Conservation (phyloP, 2,329 filamentous ascomycete genomes). For the Aspergillus ochraceus region DNA sequence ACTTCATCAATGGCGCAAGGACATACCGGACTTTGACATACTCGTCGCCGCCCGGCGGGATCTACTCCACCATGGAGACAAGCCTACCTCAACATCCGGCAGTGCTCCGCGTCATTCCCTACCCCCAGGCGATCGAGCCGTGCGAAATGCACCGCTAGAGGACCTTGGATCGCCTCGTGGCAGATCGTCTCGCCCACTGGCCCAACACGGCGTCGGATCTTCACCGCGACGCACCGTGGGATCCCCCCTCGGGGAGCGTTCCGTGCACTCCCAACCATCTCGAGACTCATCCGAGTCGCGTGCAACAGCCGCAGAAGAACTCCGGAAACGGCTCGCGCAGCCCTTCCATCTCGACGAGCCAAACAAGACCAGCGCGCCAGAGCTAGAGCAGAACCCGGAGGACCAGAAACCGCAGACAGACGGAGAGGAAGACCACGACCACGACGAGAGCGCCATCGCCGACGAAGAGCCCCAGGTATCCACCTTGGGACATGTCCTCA, state of each 20-base stretch:
- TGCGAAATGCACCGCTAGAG: constrained; percentile 6
- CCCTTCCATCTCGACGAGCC: constrained; percentile 26
- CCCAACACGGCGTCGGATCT: constrained; percentile 15
- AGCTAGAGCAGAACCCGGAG: not conserved
- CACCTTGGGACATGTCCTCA: constrained; percentile 75
- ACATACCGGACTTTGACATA: constrained; percentile 71
- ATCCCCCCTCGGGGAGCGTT: constrained; percentile 26
- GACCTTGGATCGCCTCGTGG: constrained; percentile 27
- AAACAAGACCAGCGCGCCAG: not conserved
- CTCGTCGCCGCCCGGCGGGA: constrained; percentile 61
- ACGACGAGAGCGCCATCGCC: constrained; percentile 14
- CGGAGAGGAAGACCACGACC: constrained; percentile 4
- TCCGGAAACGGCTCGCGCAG: constrained; percentile 36
- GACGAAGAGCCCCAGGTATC: constrained; percentile 49
- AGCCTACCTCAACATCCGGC: constrained; percentile 12
- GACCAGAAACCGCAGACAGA: not conserved
- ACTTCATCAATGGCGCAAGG: constrained; percentile 60
- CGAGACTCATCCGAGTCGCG: constrained; percentile 28
- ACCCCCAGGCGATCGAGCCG: constrained; percentile 19
- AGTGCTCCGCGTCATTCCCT: constrained; percentile 24
- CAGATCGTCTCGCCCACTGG: constrained; percentile 18
- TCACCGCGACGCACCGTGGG: constrained; percentile 20
- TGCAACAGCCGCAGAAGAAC: constrained; percentile 27
- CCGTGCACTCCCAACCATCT: constrained; percentile 22
- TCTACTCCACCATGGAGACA: constrained; percentile 37